Evolutionary conservation across 495 filamentous ascomycete genomes (phyloP).

Genomic region (Amniculicola lignicola): DNA sequence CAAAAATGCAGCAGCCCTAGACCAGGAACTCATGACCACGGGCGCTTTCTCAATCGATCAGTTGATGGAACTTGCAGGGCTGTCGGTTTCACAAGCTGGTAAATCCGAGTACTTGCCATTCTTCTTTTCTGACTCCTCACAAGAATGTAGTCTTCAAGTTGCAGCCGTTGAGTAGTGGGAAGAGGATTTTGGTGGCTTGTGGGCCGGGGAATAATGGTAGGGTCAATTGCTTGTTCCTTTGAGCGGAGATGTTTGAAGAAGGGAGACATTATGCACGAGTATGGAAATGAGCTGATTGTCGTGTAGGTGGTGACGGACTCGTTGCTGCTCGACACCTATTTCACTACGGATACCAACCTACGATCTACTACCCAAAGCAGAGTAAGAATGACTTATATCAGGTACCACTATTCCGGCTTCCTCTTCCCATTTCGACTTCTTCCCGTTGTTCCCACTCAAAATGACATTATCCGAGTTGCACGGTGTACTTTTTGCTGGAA

Average conservation of each 20-base stretch:
- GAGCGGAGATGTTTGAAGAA: too few relatives aligned
- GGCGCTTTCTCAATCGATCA: slow-evolving; percentile 95
- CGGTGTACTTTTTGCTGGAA: too few relatives aligned
- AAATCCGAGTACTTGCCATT: slow-evolving; percentile 10
- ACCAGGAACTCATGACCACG: slow-evolving; percentile 88
- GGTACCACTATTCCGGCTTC: slow-evolving; percentile 43
- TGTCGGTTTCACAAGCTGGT: slow-evolving; percentile 93
- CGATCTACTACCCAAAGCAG: slow-evolving; percentile 89
- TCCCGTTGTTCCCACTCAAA: neutral
- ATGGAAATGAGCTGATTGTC: neutral
- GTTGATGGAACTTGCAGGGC: slow-evolving; percentile 92
- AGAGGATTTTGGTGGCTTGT: slow-evolving; percentile 78
- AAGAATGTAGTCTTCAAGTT: slow-evolving; percentile 68
- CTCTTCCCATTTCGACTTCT: neutral
- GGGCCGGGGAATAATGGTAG: slow-evolving; percentile 93
- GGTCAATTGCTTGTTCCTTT: too few relatives aligned
- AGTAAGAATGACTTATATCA: slow-evolving; percentile 87
- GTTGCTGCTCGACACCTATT: slow-evolving; percentile 92
- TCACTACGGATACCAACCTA: slow-evolving; percentile 88
- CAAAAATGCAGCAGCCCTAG: slow-evolving; percentile 81
- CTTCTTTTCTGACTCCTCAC: neutral
- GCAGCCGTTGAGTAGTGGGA: slow-evolving; percentile 71
- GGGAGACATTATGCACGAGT: neutral
- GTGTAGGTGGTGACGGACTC: slow-evolving; percentile 81
- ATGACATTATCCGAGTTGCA: too few relatives aligned